Percentiles rank a stretch among this genome's conserved stretches.
Evolutionary conservation across 1,284 basidiomycete genomes (phyloP).

Genomic region (Entoloma clypeatum): DNA sequence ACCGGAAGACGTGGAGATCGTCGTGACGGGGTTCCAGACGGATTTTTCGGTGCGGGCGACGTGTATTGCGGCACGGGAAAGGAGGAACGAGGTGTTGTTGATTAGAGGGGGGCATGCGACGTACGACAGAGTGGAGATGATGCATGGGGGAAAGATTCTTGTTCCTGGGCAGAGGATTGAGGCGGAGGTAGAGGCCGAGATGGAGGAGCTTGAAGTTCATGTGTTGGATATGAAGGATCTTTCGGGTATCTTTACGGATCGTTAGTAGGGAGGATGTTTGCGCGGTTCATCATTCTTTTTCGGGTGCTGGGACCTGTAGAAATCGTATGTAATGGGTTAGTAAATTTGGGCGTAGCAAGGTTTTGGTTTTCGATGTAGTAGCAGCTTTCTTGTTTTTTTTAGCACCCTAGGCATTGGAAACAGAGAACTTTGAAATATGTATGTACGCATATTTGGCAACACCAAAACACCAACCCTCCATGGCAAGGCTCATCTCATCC

Average conservation of each 20-base stretch:
- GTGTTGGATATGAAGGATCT: constrained; percentile 63
- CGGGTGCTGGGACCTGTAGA: too few species aligned
- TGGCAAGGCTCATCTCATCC: constrained; percentile 12
- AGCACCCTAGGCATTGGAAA: too few species aligned
- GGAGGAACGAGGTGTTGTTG: constrained; percentile 62
- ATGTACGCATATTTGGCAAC: not conserved
- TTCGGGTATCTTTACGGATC: constrained; percentile 50
- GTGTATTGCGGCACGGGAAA: constrained; percentile 54
- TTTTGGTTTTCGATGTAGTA: too few species aligned
- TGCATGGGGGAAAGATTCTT: constrained; percentile 50
- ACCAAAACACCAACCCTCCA: not conserved
- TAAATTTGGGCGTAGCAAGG: too few species aligned
- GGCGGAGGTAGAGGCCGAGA: constrained; percentile 55
- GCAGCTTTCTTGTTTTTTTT: too few species aligned
- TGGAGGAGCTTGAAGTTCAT: constrained; percentile 62
- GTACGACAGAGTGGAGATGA: constrained; percentile 58
- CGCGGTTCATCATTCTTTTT: too few species aligned
- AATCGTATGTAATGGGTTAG: too few species aligned
- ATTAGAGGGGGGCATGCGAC: constrained; percentile 63
- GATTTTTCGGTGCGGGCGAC: constrained; percentile 66
- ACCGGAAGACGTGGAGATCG: constrained; percentile 49
- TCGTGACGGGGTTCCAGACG: constrained; percentile 63
- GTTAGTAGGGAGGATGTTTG: too few species aligned
- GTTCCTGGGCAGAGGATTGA: constrained; percentile 49
- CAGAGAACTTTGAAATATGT: too few species aligned